phyloP scores from a whole-genome alignment of 2,329 filamentous ascomycete species.

The Drechslerella coelobrocha region DNA sequence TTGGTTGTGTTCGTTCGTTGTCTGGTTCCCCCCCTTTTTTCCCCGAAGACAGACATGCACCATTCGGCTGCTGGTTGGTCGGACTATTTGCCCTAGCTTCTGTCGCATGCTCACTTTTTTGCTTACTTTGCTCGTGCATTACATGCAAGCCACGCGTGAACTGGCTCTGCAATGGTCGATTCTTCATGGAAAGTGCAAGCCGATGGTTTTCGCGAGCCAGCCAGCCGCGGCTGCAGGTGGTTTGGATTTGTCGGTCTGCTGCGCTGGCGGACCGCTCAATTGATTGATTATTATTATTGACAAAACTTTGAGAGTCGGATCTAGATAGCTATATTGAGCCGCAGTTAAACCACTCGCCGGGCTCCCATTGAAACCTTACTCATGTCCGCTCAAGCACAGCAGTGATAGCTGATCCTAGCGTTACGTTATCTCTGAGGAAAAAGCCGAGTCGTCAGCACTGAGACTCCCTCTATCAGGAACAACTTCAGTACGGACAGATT shows the following conservation, averaged over 20 bases:
- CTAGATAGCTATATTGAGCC: too few relatives aligned
- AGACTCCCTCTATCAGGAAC: too few relatives aligned
- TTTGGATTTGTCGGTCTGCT: too few relatives aligned
- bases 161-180: neutral
- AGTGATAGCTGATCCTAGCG: too few relatives aligned
- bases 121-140: neutral
- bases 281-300: neutral
- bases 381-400: too few relatives aligned
- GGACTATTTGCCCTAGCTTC: neutral
- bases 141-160: conserved; percentile 3
- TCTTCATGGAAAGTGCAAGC: neutral
- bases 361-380: too few relatives aligned
- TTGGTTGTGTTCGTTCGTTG: neutral
- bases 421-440: too few relatives aligned
- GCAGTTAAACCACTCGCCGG: too few relatives aligned
- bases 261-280: neutral
- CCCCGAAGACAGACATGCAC: neutral
- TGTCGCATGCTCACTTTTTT: neutral
- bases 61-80: neutral
- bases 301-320: too few relatives aligned
- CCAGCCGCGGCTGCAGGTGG: too few relatives aligned
- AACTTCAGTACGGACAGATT: too few relatives aligned
- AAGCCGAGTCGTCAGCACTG: too few relatives aligned
- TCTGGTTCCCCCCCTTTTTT: neutral
- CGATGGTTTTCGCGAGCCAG: neutral